Percentiles rank a stretch among this genome's conserved stretches.
These are phyloP conservation scores for Fraxinus latifolia DNA, from an alignment of 305 asterid species.

Conservation along the genomic window DNA sequence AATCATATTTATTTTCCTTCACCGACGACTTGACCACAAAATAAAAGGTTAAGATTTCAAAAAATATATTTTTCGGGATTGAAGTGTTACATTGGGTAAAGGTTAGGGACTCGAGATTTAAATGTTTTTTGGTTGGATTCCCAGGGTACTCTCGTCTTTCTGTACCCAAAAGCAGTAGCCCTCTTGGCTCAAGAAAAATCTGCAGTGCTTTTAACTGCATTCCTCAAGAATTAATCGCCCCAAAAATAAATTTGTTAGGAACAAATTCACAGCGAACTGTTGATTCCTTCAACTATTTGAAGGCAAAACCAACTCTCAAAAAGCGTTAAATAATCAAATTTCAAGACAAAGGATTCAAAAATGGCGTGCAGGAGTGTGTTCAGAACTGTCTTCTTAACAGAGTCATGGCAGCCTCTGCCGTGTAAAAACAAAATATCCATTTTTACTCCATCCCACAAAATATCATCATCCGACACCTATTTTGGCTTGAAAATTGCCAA, in stretches of 20 bases:
- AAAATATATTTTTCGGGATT: not conserved
- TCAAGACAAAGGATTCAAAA: slow-evolving; percentile 11
- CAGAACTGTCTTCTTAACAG: slow-evolving; percentile 51
- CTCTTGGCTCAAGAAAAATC: slow-evolving; percentile 1
- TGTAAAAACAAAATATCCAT: slow-evolving; percentile 19
- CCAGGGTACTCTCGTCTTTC: not conserved
- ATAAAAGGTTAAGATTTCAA: not conserved
- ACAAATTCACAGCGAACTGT: not conserved
- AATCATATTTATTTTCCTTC: not conserved
- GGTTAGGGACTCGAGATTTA: not conserved
- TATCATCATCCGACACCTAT: slow-evolving; percentile 22
- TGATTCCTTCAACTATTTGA: not conserved
- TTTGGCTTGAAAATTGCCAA: slow-evolving; percentile 43
- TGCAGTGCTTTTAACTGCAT: slow-evolving; percentile 1
- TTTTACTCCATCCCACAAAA: slow-evolving; percentile 31
- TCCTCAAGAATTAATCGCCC: slow-evolving; percentile 8
- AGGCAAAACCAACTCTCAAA: not conserved
- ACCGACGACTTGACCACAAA: not conserved
- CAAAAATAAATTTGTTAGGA: not conserved
- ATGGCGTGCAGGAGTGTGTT: slow-evolving; percentile 65
- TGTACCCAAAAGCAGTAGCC: not conserved
- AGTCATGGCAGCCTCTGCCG: slow-evolving; percentile 55
- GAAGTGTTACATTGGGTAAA: not conserved
- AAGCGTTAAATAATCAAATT: slow-evolving; percentile 10
- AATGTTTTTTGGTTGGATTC: not conserved